These are phyloP conservation scores for Pseudonitzschia pungens DNA, from an alignment of 108 stramenopile genomes.

Conservation along the genomic window DNA sequence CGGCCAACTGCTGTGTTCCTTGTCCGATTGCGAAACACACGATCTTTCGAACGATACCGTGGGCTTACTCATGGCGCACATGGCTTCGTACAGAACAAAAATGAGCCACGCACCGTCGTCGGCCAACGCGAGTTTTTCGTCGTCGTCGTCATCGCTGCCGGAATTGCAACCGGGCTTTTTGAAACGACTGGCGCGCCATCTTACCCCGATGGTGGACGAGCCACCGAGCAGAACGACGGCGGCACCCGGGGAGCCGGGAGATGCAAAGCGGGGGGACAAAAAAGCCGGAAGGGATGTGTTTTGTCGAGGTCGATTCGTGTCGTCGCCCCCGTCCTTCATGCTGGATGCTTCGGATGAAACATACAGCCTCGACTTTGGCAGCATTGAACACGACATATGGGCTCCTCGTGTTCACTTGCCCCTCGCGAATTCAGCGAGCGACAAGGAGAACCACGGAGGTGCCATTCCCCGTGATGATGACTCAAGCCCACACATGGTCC, in stretches of 20 bases:
- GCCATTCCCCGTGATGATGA: constrained; percentile 19
- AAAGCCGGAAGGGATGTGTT: background rate
- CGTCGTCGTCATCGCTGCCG: background rate
- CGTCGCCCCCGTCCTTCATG: constrained; percentile 49
- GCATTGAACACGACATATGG: constrained; percentile 43
- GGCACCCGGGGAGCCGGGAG: background rate
- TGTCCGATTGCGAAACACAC: background rate
- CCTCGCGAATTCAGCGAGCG: background rate
- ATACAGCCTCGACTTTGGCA: constrained; percentile 14
- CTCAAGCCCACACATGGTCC: constrained; percentile 29
- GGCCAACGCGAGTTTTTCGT: background rate
- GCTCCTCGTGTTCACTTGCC: constrained; percentile 47
- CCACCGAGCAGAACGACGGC: background rate
- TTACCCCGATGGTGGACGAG: background rate
- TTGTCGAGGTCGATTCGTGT: constrained; percentile 21
- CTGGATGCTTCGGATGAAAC: constrained; percentile 34
- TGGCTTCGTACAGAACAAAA: constrained; percentile 30
- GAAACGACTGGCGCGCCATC: background rate
- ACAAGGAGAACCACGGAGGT: background rate
- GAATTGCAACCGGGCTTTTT: background rate
- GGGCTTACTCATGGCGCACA: constrained; percentile 23
- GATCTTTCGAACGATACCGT: constrained; percentile 9
- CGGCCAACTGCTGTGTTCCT: constrained; percentile 22
- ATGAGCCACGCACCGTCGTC: constrained; percentile 10
- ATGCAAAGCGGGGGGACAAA: background rate